A percentile compares a stretch with the other conserved stretches of the same genome.
phyloP scores from a whole-genome alignment of 2,329 filamentous ascomycete genomes.

The Lizonia empirigonia region DNA sequence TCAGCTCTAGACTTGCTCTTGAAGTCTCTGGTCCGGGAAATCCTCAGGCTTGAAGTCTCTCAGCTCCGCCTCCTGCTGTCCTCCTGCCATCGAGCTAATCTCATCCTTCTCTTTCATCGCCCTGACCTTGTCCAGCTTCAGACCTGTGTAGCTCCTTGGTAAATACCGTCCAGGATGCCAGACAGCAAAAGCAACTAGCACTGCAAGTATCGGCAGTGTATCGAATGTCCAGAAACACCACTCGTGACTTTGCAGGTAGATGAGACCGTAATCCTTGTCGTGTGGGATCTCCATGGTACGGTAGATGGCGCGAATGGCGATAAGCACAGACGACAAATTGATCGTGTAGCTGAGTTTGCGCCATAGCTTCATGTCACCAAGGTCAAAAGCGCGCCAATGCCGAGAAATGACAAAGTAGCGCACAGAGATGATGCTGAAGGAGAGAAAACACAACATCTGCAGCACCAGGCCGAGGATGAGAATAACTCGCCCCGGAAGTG shows the following conservation, averaged over 20 bases:
- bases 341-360: slow-evolving; percentile 43
- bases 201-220: slow-evolving; percentile 55
- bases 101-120: slow-evolving; percentile 44
- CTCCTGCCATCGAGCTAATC: slow-evolving; percentile 24
- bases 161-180: slow-evolving; percentile 54
- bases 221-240: slow-evolving; percentile 62
- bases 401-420: slow-evolving; percentile 44
- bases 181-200: slow-evolving; percentile 56
- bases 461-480: slow-evolving; percentile 56
- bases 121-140: slow-evolving; percentile 35
- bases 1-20: slow-evolving; percentile 5
- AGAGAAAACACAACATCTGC: slow-evolving; percentile 58
- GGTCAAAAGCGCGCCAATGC: slow-evolving; percentile 37
- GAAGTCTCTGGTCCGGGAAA: slow-evolving; percentile 19
- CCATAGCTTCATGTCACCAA: slow-evolving; percentile 46
- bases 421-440: slow-evolving; percentile 53
- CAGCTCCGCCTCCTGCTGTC: slow-evolving; percentile 16
- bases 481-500: slow-evolving; percentile 39
- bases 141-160: slow-evolving; percentile 39
- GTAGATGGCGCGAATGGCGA: slow-evolving; percentile 58
- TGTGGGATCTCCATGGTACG: slow-evolving; percentile 60
- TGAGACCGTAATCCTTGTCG: slow-evolving; percentile 51
- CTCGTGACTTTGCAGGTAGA: slow-evolving; percentile 58
- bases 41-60: slow-evolving; percentile 34
- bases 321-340: slow-evolving; percentile 39